Evolutionary conservation across 768 basidiomycete species (phyloP).

Genomic region (Hygrocybe punicea): DNA sequence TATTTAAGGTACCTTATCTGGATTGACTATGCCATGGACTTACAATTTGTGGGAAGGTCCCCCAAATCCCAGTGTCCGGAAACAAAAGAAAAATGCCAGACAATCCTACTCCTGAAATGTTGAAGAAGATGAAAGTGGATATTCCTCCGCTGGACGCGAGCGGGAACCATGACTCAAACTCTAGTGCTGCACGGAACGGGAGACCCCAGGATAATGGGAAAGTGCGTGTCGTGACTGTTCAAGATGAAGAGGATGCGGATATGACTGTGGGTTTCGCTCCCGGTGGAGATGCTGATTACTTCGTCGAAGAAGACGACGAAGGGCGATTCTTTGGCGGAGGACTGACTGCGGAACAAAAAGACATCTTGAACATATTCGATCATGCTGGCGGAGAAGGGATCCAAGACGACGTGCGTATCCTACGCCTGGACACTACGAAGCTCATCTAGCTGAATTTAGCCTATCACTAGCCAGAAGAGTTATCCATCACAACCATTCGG

Average conservation of each 20-base stretch:
- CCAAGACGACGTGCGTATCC: constrained; percentile 61
- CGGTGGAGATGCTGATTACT: constrained; percentile 87
- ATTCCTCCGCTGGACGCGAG: constrained; percentile 14
- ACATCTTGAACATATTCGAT: constrained; percentile 94
- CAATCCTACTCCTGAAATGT: constrained; percentile 73
- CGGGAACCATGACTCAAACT: constrained; percentile 6
- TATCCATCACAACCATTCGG: constrained; percentile 69
- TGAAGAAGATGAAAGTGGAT: constrained; percentile 75
- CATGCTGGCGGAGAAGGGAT: constrained; percentile 56
- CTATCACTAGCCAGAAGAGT: constrained; percentile 51
- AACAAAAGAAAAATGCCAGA: constrained; percentile 75
- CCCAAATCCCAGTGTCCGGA: constrained; percentile 60
- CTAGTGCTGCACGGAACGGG: background rate
- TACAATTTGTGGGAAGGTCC: constrained; percentile 43
- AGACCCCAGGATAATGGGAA: constrained; percentile 23
- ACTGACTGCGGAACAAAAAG: constrained; percentile 87
- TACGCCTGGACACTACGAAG: constrained; percentile 1
- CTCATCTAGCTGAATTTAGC: constrained; percentile 17
- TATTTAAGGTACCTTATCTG: constrained; percentile 44
- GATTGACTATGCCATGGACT: background rate
- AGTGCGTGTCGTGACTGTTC: constrained; percentile 50
- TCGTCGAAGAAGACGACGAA: constrained; percentile 86
- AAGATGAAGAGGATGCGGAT: constrained; percentile 59
- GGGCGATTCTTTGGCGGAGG: constrained; percentile 94
- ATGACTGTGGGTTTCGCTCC: constrained; percentile 60